These are phyloP conservation scores for Wickerhamiella vanderwaltii DNA, from an alignment of 805 yeast genomes.

Conservation along the genomic window DNA sequence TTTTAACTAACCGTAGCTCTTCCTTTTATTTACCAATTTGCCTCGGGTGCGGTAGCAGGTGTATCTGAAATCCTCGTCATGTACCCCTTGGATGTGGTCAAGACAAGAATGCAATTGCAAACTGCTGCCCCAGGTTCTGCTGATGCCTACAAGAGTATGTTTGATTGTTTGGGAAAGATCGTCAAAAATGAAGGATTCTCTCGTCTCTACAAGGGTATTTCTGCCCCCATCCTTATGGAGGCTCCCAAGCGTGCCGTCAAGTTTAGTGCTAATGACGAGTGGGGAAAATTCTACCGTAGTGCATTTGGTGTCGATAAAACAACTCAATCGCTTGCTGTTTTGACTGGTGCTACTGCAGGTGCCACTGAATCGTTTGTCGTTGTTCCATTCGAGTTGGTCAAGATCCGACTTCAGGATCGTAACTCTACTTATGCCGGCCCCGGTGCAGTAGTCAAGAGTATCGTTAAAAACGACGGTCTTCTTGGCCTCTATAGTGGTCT, in stretches of 20 bases:
- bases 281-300: conserved; percentile 72
- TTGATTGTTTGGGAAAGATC: conserved; percentile 75
- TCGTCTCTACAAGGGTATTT: conserved; percentile 81
- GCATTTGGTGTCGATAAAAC: conserved; percentile 55
- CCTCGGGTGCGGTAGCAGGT: conserved; percentile 92
- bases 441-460: conserved; percentile 63
- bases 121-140: conserved; percentile 33
- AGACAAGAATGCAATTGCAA: conserved; percentile 88
- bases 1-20: conserved; percentile 35
- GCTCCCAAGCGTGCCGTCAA: conserved; percentile 99
- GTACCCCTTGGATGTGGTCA: conserved; percentile 96
- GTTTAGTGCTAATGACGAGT: conserved; percentile 95
- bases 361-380: conserved; percentile 93
- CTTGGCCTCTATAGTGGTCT: conserved; percentile 85
- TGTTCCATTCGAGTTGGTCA: conserved; percentile 93
- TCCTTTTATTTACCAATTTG: conserved; percentile 86
- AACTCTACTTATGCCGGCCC: conserved; percentile 73
- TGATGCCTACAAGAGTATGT: conserved; percentile 63
- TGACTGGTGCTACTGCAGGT: conserved; percentile 98
- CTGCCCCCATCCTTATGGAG: conserved; percentile 96
- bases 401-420: conserved; percentile 87
- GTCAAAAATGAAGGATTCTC: conserved; percentile 74
- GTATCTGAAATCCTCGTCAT: conserved; percentile 87
- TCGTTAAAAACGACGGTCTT: conserved; percentile 63
- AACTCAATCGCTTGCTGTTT: conserved; percentile 72